Base-by-base conservation (phyloP, 805 yeast species). In the Blastobotrys muscicola region DNA sequence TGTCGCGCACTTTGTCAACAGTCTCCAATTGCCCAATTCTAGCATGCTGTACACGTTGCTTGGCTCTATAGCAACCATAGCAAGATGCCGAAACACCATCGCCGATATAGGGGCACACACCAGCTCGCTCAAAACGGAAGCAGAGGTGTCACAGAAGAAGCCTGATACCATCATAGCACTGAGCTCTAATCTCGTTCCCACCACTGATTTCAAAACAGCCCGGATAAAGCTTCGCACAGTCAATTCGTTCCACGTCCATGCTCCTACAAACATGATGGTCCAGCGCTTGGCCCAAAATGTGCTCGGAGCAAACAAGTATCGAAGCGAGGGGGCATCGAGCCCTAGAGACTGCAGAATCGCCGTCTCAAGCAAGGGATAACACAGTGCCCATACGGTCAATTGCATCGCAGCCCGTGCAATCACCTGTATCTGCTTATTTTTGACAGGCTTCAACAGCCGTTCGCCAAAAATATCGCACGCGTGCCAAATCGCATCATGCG, bases 91-190 rank as follows among this genome's bases (percentile, higher is more conserved):
- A 26, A 39, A 41, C 8, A 41, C 32, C 29, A 32, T 16, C 10
- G 45, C 39, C 33, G 38, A 13, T 10, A 46, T 10, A 2, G 49
- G 49, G 14, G 44, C 34, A 8, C 31, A 16, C 12, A 43, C 20
- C 10, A 46, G 29, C 13, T 45, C 47, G 11, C 33, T 42, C 23
- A 46, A 20, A 4, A 20, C 26, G 26, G 26, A 20, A 20, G 26
- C 26, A 6, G 26, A 20, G 6, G 26, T 20, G 26, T 20, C 26
- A 20, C 26, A 20, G 26, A 20, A 20, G 26, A 20, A 20, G 26
- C 26, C 26, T 6, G 26, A 20, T 6, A 20, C 26, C 26, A 20
- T 20, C 4, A 20, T 20, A 6, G 26, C 26, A 6, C 26, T 20
- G 6, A 20, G 26, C 26, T 20, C 26, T 6, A 20, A 6, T 20